Conservation (phyloP, 2,329 filamentous ascomycete species). For the Epichloe sp. region DNA sequence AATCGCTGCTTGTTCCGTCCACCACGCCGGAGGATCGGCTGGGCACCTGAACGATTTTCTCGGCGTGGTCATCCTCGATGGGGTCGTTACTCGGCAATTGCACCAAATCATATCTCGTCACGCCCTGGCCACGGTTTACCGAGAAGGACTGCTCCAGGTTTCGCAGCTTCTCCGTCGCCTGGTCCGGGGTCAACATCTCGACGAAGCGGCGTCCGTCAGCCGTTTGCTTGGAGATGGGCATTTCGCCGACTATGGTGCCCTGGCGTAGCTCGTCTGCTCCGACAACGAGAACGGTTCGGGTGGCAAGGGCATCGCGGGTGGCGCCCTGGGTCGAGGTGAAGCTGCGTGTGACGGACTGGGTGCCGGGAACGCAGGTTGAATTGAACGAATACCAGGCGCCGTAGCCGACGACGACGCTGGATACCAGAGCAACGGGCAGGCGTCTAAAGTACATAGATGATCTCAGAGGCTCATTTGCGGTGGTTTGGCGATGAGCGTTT, state of each 20-base stretch:
- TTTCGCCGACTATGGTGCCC: slow-evolving; percentile 71
- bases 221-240: slow-evolving; percentile 76
- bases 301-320: slow-evolving; percentile 29
- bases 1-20: slow-evolving; percentile 49
- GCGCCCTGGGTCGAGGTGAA: slow-evolving; percentile 27
- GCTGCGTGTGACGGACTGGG: slow-evolving; percentile 24
- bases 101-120: slow-evolving; percentile 87
- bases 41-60: slow-evolving; percentile 91
- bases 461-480: slow-evolving; percentile 38
- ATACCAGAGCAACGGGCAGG: slow-evolving; percentile 52
- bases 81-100: slow-evolving; percentile 94
- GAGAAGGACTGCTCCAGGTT: slow-evolving; percentile 85
- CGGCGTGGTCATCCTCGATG: slow-evolving; percentile 95
- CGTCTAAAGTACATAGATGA: slow-evolving; percentile 67
- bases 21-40: slow-evolving; percentile 31
- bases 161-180: slow-evolving; percentile 80
- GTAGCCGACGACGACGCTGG: slow-evolving; percentile 56
- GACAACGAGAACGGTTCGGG: slow-evolving; percentile 67
- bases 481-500: slow-evolving; percentile 18
- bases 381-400: slow-evolving; percentile 66
- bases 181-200: slow-evolving; percentile 92
- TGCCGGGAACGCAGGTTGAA: slow-evolving; percentile 19
- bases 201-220: slow-evolving; percentile 75
- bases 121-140: slow-evolving; percentile 78
- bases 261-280: slow-evolving; percentile 86